Conservation (phyloP, 2,329 filamentous ascomycete species). For the Cytospora mali region DNA sequence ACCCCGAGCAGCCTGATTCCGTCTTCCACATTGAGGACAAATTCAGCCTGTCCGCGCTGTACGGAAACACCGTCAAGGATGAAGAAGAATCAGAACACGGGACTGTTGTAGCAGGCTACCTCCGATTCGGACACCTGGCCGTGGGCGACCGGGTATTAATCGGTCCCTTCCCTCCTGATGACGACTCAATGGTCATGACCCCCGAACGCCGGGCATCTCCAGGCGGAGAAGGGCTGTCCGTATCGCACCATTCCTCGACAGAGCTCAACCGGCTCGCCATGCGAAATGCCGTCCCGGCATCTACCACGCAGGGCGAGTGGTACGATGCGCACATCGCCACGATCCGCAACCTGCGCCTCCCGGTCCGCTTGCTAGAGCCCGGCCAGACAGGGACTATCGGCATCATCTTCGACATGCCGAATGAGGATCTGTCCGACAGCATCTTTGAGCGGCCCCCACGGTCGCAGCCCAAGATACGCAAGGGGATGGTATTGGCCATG, state of each 20-base stretch:
- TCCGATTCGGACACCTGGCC: slow-evolving; percentile 76
- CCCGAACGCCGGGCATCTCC: slow-evolving; percentile 52
- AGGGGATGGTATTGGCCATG: slow-evolving; percentile 81
- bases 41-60: slow-evolving; percentile 72
- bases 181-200: slow-evolving; percentile 44
- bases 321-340: slow-evolving; percentile 79
- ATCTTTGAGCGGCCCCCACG: slow-evolving; percentile 35
- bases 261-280: slow-evolving; percentile 57
- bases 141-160: slow-evolving; percentile 78
- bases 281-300: slow-evolving; percentile 55
- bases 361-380: slow-evolving; percentile 72
- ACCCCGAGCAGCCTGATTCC: slow-evolving; percentile 61
- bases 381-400: slow-evolving; percentile 92
- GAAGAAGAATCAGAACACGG: slow-evolving; percentile 52
- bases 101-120: slow-evolving; percentile 80
- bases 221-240: slow-evolving; percentile 52
- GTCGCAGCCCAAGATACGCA: slow-evolving; percentile 56
- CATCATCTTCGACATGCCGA: slow-evolving; percentile 59
- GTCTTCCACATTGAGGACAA: slow-evolving; percentile 92
- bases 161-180: slow-evolving; percentile 72
- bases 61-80: slow-evolving; percentile 49
- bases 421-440: slow-evolving; percentile 38
- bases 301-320: slow-evolving; percentile 69
- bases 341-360: slow-evolving; percentile 82
- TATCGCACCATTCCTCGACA: slow-evolving; percentile 56